Conservation (phyloP, 192 early-diverging fungal genomes). For the Coemansia asiatica region DNA sequence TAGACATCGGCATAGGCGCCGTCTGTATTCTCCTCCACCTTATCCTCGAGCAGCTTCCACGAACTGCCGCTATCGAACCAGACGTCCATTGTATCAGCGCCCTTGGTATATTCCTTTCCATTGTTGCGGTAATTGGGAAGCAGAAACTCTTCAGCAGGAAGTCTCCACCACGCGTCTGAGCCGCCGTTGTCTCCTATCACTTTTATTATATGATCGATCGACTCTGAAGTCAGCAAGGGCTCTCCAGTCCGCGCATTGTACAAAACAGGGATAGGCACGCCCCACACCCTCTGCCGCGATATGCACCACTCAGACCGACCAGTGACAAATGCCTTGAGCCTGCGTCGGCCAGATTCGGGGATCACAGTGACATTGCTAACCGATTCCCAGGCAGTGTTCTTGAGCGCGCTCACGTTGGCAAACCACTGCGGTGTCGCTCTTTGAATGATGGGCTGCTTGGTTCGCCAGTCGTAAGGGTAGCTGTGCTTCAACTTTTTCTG, state of each 20-base stretch:
- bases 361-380: constrained; percentile 58
- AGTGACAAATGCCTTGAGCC: constrained; percentile 65
- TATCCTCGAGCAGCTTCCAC: constrained; percentile 65
- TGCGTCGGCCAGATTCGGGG: constrained; percentile 61
- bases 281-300: constrained; percentile 79
- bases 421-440: constrained; percentile 85
- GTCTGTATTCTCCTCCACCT: constrained; percentile 27
- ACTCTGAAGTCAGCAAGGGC: constrained; percentile 63
- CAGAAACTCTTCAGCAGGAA: constrained; percentile 63
- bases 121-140: constrained; percentile 59
- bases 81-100: constrained; percentile 84
- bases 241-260: constrained; percentile 64
- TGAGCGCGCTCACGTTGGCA: constrained; percentile 66
- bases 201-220: constrained; percentile 65
- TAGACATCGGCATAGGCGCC: constrained; percentile 67
- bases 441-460: constrained; percentile 75
- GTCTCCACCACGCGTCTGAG: constrained; percentile 72
- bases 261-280: constrained; percentile 77
- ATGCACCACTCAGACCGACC: constrained; percentile 82
- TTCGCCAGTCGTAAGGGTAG: constrained; percentile 85
- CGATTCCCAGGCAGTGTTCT: constrained; percentile 61
- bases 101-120: constrained; percentile 61
- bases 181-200: constrained; percentile 60
- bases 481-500: constrained; percentile 64
- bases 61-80: constrained; percentile 85